Evolutionary conservation across 164 flowering plant species (phyloP).

Genomic region (Taxillus chinensis): DNA sequence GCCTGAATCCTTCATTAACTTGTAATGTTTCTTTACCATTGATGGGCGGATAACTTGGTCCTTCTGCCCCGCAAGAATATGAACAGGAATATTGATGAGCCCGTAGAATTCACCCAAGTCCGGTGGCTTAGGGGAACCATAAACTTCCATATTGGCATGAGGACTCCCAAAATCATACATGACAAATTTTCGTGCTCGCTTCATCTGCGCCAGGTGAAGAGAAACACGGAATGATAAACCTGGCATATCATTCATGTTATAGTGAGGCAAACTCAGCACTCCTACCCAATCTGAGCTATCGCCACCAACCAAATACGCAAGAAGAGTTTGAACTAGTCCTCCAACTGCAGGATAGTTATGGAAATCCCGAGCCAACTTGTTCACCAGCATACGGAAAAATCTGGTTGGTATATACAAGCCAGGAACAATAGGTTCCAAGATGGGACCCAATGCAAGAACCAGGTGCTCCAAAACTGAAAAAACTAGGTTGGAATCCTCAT

Average conservation of each 20-base stretch:
- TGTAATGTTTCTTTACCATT: slow-evolving; percentile 79
- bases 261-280: slow-evolving; percentile 75
- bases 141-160: slow-evolving; percentile 51
- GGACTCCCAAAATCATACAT: slow-evolving; percentile 86
- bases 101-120: slow-evolving; percentile 69
- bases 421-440: slow-evolving; percentile 58
- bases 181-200: slow-evolving; percentile 47
- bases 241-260: slow-evolving; percentile 98
- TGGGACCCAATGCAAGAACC: slow-evolving; percentile 46
- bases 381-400: slow-evolving; percentile 88
- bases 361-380: slow-evolving; percentile 92
- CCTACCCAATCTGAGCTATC: slow-evolving; percentile 99
- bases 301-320: slow-evolving; percentile 90
- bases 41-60: slow-evolving; percentile 77
- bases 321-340: slow-evolving; percentile 89
- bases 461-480: slow-evolving; percentile 44
- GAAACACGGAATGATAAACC: slow-evolving; percentile 80
- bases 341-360: slow-evolving; percentile 94
- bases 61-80: slow-evolving; percentile 83
- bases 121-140: slow-evolving; percentile 70
- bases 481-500: slow-evolving; percentile 52
- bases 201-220: slow-evolving; percentile 86
- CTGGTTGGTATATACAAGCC: slow-evolving; percentile 92
- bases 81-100: slow-evolving; percentile 78
- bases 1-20: slow-evolving; percentile 54